Evolutionary conservation across 2,329 filamentous ascomycete species (phyloP), one percentile per base, ranked within the genome.

Genomic region (Dactylellina drechsleri): DNA sequence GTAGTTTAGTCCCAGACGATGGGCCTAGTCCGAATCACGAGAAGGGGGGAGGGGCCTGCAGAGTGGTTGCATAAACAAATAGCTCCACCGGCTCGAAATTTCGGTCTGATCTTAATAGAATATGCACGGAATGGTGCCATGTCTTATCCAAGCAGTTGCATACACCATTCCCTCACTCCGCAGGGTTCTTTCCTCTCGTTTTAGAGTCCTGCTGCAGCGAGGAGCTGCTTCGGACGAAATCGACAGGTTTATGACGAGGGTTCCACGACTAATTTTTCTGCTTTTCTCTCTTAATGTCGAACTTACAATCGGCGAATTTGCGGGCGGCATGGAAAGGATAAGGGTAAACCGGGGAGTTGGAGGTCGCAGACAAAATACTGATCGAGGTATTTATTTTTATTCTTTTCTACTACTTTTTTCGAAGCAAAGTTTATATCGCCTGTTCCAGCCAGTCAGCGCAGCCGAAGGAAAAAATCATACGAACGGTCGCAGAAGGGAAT

Each of bases 301-400:
- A 73, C 68, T 73, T 73, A 73, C 68, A 66, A 73, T 73, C 54
- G 68, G 68, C 56, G 54, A 36, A 61, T 73, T 66, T 66, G 68
- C 68, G 60, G 68, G 68, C 56, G 68, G 68, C 68, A 73, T 73
- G 61, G 68, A 43, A 47, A 73, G 49, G 49, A 50, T 60, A 61
- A 12, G 54, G 60, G 49, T 45, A 47, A 26, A 53, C 18, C 58
- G 23, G 52, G 40, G 52, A 36, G 31, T 36, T 60, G 53, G 54
- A 60, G 54, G 54, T 61, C 61, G 68, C 56, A 60, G 67, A 26
- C 26, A 53, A 40, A 28, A 60, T 36, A 36, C 49, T 66, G 59
- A 54, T 72, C 67, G 60, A 66, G 57, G 23, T 36, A 7, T 36
- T 36, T 36, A n/a, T 36, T 36, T 36, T 36, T 36, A 7, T 36